Percentiles rank a stretch among this genome's conserved stretches.
Evolutionary conservation across 31 red algal genomes (phyloP).

Genomic region (Odonthalia washingtoniensis): DNA sequence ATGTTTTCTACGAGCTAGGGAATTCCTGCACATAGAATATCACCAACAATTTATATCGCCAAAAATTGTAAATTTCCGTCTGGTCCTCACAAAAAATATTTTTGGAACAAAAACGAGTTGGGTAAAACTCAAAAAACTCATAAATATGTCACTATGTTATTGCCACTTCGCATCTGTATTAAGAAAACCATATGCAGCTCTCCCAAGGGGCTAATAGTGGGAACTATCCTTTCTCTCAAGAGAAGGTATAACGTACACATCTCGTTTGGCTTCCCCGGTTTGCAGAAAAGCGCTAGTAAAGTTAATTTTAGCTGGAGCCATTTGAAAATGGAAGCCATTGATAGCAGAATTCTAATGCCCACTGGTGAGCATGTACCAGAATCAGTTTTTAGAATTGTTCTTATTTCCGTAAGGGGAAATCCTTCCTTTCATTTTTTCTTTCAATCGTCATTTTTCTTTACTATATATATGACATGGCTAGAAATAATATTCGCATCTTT

Average conservation of each 20-base stretch:
- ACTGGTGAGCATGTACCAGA: background rate
- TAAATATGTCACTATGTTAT: conserved; percentile 5
- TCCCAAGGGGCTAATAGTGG: background rate
- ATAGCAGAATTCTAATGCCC: background rate
- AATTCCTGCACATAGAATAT: conserved; percentile 3
- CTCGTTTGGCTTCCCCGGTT: conserved; percentile 21
- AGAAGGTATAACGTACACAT: conserved; percentile 19
- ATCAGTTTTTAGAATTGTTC: background rate
- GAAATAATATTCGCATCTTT: conserved; percentile 35
- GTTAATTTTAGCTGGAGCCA: background rate
- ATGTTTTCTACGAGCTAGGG: background rate
- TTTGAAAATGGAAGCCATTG: background rate
- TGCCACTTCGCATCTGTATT: conserved; percentile 26
- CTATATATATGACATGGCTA: conserved; percentile 29
- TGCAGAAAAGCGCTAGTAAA: background rate
- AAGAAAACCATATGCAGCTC: conserved; percentile 18
- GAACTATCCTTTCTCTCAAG: background rate
- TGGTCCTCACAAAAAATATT: background rate
- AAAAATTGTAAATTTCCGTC: background rate
- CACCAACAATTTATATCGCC: background rate
- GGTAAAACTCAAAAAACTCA: no score
- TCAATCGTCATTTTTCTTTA: background rate
- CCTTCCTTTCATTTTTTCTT: background rate
- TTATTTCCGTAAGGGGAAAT: background rate
- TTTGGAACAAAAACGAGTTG: conserved; percentile 15